These are phyloP conservation scores for Fraxinus platypoda DNA, from an alignment of 305 asterid genomes.

Conservation along the genomic window DNA sequence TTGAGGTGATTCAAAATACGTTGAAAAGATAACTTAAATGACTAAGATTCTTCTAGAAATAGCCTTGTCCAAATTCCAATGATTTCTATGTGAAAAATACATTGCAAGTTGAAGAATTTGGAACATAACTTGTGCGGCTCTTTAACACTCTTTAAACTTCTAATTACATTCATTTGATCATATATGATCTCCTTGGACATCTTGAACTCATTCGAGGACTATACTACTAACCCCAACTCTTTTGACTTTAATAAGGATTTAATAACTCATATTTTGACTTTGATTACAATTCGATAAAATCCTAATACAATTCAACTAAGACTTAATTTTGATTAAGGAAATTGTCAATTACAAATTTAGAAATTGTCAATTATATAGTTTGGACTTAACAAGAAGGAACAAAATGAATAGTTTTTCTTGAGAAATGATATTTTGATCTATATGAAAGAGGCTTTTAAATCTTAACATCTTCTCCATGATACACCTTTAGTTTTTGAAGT, in stretches of 20 bases:
- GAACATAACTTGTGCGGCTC: neutral
- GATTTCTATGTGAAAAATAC: neutral
- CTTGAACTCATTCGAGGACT: no score
- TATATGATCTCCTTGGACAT: neutral
- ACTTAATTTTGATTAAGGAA: no score
- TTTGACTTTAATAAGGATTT: no score
- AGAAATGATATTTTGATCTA: slow-evolving; percentile 4
- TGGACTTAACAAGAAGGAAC: neutral
- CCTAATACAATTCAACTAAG: no score
- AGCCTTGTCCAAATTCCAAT: neutral
- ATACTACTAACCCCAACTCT: no score
- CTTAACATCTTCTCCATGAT: neutral
- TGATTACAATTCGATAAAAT: no score
- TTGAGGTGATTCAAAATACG: no score
- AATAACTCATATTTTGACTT: no score
- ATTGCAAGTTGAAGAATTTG: neutral
- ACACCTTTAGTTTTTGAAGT: neutral
- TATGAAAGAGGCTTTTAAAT: neutral
- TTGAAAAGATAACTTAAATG: neutral
- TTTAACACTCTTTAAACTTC: neutral
- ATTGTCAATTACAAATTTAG: no score
- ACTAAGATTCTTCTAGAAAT: neutral
- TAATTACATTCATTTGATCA: neutral
- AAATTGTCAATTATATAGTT: no score
- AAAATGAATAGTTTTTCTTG: neutral